A percentile compares a stretch with the other conserved stretches of the same genome.
These are phyloP conservation scores for Xerophyta viscosa DNA, from an alignment of 106 monocot species.

Conservation along the genomic window DNA sequence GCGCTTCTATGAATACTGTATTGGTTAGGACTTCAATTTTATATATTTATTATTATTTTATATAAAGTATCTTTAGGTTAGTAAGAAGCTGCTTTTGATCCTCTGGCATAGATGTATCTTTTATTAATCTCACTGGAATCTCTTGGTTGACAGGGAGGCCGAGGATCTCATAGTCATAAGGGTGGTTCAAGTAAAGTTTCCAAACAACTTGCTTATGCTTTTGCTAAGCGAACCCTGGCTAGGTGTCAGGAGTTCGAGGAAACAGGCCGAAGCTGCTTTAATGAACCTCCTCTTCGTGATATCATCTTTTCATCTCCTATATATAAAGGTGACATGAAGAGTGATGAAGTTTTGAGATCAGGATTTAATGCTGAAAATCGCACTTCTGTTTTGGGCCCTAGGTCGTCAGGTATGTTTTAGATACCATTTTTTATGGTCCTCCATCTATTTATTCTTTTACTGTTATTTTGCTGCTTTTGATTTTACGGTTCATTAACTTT, in stretches of 20 bases:
- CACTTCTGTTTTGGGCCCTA: not conserved
- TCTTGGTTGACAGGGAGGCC: slow-evolving; percentile 37
- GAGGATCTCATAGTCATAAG: slow-evolving; percentile 60
- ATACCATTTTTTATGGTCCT: not conserved
- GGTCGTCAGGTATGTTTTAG: not conserved
- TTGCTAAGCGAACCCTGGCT: slow-evolving; percentile 69
- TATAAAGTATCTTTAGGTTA: too few relatives aligned
- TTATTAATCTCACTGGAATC: not conserved
- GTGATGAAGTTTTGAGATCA: slow-evolving; percentile 17
- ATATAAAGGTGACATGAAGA: slow-evolving; percentile 20
- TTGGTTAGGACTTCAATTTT: too few relatives aligned
- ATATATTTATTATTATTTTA: too few relatives aligned
- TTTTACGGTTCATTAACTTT: too few relatives aligned
- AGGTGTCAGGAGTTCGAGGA: slow-evolving; percentile 66
- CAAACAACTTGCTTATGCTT: slow-evolving; percentile 64
- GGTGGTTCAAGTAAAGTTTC: slow-evolving; percentile 56
- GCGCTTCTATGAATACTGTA: too few relatives aligned
- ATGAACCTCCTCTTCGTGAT: slow-evolving; percentile 46
- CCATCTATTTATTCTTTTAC: not conserved
- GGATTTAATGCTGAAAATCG: slow-evolving; percentile 1
- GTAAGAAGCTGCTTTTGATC: not conserved
- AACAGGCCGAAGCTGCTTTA: slow-evolving; percentile 78
- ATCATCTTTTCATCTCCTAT: slow-evolving; percentile 27
- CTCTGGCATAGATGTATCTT: not conserved
- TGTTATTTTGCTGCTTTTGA: not conserved